Evolutionary conservation across 2,329 filamentous ascomycete species (phyloP), one percentile per base, ranked within the genome.

Genomic region (Xylaria sp.): DNA sequence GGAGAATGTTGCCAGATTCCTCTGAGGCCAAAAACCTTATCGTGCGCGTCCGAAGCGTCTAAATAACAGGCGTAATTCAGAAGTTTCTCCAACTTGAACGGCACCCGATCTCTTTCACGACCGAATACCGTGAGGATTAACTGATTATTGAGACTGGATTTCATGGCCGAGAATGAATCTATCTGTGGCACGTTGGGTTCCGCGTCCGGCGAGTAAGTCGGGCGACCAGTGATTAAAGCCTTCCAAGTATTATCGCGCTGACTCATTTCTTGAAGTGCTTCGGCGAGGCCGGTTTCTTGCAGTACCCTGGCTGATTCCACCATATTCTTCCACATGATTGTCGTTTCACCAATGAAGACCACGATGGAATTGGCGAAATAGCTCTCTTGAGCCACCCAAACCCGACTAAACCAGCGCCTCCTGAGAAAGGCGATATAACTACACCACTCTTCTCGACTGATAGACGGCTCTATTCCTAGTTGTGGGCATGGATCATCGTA

Each of bases 321-420:
- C 40, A 60, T 32, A 18, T 48, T 47, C 21, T 32, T n/a, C 57
- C 57, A 60, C 1, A 18, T 10, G 25, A 60, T 60, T 25, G 48
- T 40, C 8, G 13, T 60, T 18, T 60, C 40, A 8, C 57, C 57
- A 32, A 23, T 16, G 44, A 60, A 60, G 23, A 60, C 44, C 9
- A 48, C 35, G 8, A 60, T 48, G 5, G 57, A 60, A 21, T 50
- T 60, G 16, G 57, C 57, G 16, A 60, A 48, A 32, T 60, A 60
- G 16, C 25, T 6, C 27, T 60, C 57, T 32, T 60, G 57, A 50
- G 40, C 40, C n/a, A 60, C 57, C 57, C 57, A 60, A 21, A 60
- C 57, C 25, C 57, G 40, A 48, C 42, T 60, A 35, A 60, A 60
- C 57, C 57, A 60, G 21, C 35, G n/a, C 27, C 57, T 60, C 23